Conservation (phyloP, 169 alveolate genomes). For the Eimeria tenella region DNA sequence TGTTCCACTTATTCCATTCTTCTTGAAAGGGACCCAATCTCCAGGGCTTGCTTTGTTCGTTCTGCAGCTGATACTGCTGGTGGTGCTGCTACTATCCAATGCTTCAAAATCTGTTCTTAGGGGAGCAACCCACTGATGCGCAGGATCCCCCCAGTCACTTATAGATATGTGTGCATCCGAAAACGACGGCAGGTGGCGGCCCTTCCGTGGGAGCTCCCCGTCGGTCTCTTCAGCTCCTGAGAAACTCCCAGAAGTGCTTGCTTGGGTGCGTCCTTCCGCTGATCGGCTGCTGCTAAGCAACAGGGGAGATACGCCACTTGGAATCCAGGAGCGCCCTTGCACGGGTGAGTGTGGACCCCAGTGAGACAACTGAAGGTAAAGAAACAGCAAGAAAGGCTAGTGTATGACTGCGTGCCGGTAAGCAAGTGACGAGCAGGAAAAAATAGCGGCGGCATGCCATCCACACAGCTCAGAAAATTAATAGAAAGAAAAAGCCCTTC, state of each 20-base stretch:
- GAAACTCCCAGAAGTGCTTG: not conserved
- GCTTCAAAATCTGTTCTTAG: slow-evolving; percentile 32
- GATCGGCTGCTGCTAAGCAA: not conserved
- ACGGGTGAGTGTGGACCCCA: no score
- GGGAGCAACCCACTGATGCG: slow-evolving; percentile 69
- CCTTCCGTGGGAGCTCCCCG: not conserved
- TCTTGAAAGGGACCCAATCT: not conserved
- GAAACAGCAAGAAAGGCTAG: no score
- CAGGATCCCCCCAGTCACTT: slow-evolving; percentile 69
- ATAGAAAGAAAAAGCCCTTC: not conserved
- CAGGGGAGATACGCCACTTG: not conserved
- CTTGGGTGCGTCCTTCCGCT: not conserved
- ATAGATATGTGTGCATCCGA: not conserved
- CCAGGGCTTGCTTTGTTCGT: not conserved
- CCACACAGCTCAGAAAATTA: not conserved
- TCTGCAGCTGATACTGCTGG: slow-evolving; percentile 37
- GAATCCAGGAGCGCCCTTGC: not conserved
- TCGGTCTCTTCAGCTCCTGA: not conserved
- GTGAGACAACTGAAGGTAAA: no score
- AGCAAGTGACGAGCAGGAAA: no score
- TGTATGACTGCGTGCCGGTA: no score
- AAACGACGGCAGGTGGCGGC: slow-evolving; percentile 1
- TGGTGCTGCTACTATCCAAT: slow-evolving; percentile 40
- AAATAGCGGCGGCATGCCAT: no score
- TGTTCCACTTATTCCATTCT: slow-evolving; percentile 9